A percentile compares a stretch with the other conserved stretches of the same genome.
These are phyloP conservation scores for Cladochytrium replicatum DNA, from an alignment of 192 early-diverging fungal species.

Conservation along the genomic window DNA sequence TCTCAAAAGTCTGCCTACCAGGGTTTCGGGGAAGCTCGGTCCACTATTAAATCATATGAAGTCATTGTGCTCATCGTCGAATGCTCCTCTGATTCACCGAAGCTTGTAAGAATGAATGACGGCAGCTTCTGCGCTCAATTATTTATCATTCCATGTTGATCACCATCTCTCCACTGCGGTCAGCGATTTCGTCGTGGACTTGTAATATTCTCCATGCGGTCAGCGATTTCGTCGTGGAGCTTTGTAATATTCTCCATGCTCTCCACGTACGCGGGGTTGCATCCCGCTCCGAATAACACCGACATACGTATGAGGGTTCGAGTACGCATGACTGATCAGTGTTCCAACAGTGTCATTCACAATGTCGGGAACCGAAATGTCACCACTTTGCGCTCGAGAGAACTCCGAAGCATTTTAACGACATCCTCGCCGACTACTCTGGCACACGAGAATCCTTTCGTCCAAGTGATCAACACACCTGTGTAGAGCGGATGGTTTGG, in stretches of 20 bases:
- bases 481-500: no score
- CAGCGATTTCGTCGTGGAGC: slow-evolving; percentile 44
- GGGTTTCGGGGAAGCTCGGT: slow-evolving; percentile 67
- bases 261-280: slow-evolving; percentile 92
- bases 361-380: slow-evolving; percentile 71
- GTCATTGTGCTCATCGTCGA: slow-evolving; percentile 67
- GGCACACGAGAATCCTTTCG: slow-evolving; percentile 76
- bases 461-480: slow-evolving; percentile 45
- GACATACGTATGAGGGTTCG: slow-evolving; percentile 66
- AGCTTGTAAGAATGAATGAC: no score
- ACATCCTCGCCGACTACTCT: slow-evolving; percentile 79
- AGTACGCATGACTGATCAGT: slow-evolving; percentile 80
- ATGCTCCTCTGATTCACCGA: no score
- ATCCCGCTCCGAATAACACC: slow-evolving; percentile 89
- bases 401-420: slow-evolving; percentile 70
- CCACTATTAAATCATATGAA: slow-evolving; percentile 75
- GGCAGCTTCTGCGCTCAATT: no score
- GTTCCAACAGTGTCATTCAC: slow-evolving; percentile 97
- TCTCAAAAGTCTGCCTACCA: slow-evolving; percentile 85
- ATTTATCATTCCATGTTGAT: slow-evolving; percentile 97
- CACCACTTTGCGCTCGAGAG: slow-evolving; percentile 62
- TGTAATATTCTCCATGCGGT: no score
- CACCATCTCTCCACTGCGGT: slow-evolving; percentile 62
- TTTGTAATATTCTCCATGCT: slow-evolving; percentile 66
- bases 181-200: no score